Evolutionary conservation across 768 basidiomycete species (phyloP).

Genomic region (Tephrocybe sp.): DNA sequence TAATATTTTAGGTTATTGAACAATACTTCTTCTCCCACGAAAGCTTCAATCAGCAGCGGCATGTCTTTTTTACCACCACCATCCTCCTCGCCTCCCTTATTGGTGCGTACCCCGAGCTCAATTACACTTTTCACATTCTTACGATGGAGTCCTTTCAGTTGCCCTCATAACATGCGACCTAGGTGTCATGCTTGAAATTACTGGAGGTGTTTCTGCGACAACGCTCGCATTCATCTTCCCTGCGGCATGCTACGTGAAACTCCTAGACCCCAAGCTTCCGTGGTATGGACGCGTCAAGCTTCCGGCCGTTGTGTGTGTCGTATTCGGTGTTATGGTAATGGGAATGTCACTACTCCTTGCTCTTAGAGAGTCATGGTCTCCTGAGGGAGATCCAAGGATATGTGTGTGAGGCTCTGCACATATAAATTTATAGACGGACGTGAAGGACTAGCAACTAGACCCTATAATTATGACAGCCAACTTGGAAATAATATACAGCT

Average conservation of each 20-base stretch:
- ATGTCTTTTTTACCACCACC: conserved; percentile 86
- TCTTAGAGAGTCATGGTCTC: conserved; percentile 74
- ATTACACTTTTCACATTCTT: background rate
- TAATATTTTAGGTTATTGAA: conserved; percentile 73
- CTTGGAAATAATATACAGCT: no score
- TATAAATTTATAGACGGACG: background rate
- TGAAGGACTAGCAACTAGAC: no score
- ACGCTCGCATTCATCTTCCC: conserved; percentile 93
- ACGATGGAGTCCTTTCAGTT: conserved; percentile 44
- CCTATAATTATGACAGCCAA: no score
- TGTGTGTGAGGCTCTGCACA: conserved; percentile 44
- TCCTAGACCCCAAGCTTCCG: conserved; percentile 50
- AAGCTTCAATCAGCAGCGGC: conserved; percentile 75
- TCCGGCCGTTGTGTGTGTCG: conserved; percentile 68
- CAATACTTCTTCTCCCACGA: conserved; percentile 94
- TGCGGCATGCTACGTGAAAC: conserved; percentile 81
- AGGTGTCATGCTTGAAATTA: conserved; percentile 97
- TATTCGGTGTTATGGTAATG: conserved; percentile 79
- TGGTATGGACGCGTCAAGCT: conserved; percentile 74
- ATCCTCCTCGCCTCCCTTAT: conserved; percentile 82
- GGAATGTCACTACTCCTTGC: conserved; percentile 74
- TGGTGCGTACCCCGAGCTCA: conserved; percentile 43
- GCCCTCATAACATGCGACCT: conserved; percentile 93
- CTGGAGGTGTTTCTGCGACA: conserved; percentile 93
- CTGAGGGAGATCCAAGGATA: conserved; percentile 67